Base-by-base conservation (phyloP, 805 yeast species). In the Teunomyces tritomae region DNA sequence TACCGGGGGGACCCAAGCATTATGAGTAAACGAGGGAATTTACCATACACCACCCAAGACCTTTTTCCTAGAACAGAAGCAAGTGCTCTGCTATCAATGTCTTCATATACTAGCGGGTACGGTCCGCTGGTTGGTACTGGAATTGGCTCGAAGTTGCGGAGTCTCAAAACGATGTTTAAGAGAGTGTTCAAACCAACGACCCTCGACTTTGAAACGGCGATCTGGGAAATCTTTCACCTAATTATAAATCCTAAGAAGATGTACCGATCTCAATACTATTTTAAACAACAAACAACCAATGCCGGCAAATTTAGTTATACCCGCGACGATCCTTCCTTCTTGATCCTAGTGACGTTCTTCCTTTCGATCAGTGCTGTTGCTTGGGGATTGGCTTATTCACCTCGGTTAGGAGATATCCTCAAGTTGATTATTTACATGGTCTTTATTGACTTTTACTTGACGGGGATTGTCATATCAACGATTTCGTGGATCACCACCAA, bases 311-410 rank as follows among this genome's bases (percentile, higher is more conserved):
- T 84, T 56, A 80, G 82, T 53, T 89, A 95, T 85, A 84, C 96
- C 1, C 76, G 97, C 53, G 97, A 91, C 65, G 97, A 90, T 64
- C 97, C 97, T 0, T 84, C 94, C 26, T 90, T 91, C 60, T 82
- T 88, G 51, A 77, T 91, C 28, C 69, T 91, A 35, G 71, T 90
- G 45, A 77, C 87, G n/a, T 70, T 74, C 2, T 77, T 90, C 49
- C 68, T 91, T 26, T 74, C 81, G 1, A 63, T 88, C 3, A 82
- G 91, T 51, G 96, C 97, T 0, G 60, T 91, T 17, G 94, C 89
- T 1, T 90, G 97, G 97, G 96, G 97, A 3, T 65, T 87, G 43
- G 87, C 89, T 0, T 90, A 88, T 62, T 77, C 87, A 2, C 85
- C 89, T 3, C 74, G 79, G 3, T 52, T 87, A 5, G 49, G 77